Conservation (phyloP, 2,329 filamentous ascomycete species). For the Domatiomyces catenatus region DNA sequence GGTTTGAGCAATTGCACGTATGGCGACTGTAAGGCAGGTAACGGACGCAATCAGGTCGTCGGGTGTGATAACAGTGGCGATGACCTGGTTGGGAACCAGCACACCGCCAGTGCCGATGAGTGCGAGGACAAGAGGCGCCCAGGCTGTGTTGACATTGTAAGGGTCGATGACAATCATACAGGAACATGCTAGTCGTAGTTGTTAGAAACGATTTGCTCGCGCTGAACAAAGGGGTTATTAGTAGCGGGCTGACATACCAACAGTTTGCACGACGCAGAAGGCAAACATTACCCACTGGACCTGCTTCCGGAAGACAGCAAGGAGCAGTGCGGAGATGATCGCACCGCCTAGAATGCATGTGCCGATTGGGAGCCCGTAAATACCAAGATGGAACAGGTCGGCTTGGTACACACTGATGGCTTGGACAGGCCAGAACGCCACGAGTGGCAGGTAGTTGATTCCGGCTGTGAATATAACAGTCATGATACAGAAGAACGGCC, state of each 20-base stretch:
- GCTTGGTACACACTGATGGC: conserved; percentile 1
- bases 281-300: conserved; percentile 1
- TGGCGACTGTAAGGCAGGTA: conserved; percentile 1
- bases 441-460: conserved; percentile 4
- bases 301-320: conserved; percentile 1
- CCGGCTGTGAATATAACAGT: conserved; percentile 3
- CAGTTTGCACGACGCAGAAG: conserved; percentile 4
- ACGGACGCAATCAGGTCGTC: conserved; percentile 3
- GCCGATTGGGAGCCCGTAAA: conserved; percentile 2
- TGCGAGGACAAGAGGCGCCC: conserved; percentile 2
- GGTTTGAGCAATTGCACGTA: conserved; percentile 2
- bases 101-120: conserved; percentile 6
- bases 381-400: conserved; percentile 1
- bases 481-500: conserved; percentile 2
- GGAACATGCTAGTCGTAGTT: neutral
- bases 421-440: conserved; percentile 2
- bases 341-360: conserved; percentile 4
- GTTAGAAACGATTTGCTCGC: no score
- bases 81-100: conserved; percentile 5
- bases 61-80: conserved; percentile 5
- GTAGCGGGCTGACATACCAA: neutral
- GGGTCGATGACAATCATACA: conserved; percentile 2
- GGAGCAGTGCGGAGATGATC: conserved; percentile 1
- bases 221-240: neutral
- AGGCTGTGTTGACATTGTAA: conserved; percentile 2